Evolutionary conservation across 768 basidiomycete genomes (phyloP), one percentile per base, ranked within the genome.

Genomic region (Tulasnella sp.): DNA sequence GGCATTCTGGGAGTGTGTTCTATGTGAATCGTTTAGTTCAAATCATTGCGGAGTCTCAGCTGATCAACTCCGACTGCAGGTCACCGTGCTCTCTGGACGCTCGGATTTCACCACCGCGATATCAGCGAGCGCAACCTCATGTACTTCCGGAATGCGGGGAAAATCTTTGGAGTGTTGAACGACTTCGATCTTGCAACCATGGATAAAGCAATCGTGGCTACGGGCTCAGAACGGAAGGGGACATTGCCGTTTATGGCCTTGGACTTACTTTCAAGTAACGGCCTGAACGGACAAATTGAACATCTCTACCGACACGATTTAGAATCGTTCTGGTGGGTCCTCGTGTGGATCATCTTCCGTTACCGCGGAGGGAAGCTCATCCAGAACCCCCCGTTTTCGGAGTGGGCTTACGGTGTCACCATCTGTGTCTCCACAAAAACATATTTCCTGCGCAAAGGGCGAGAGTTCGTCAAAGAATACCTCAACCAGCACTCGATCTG

Each of bases 171-270:
- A 2, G 58, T 73, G 15, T 55, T 75, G 27, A 68, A 64, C 19
- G 69, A 73, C 60, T 72, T 63, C 38, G 71, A 74, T 62, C 63
- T 73, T 29, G 58, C 67, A 30, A 58, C 53, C 54, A 34, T 60
- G 8, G 26, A 21, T 5, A n/a, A 10, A 27, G n/a, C 45, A 19
- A 5, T 5, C 8, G 5, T 10, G 10, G 26, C 5, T 7, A 27
- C 26, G 10, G 7, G 26, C 8, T n/a, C 45, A 15, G 62, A 67
- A 27, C 62, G 63, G 4, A 68, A 67, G 5, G 68, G 71, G 2
- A 69, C 65, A 15, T 48, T 71, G 3, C 66, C 70, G 21, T 74
- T 74, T 65, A 74, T 73, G 67, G 71, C 70, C 2, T 24, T 70
- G 2, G 66, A 69, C 9, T 59, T 73, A 15, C 63, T 72, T 24